A percentile compares a stretch with the other conserved stretches of the same genome.
These are phyloP conservation scores for Potentilla sterilis DNA, from an alignment of 306 rosid genomes.

Conservation along the genomic window DNA sequence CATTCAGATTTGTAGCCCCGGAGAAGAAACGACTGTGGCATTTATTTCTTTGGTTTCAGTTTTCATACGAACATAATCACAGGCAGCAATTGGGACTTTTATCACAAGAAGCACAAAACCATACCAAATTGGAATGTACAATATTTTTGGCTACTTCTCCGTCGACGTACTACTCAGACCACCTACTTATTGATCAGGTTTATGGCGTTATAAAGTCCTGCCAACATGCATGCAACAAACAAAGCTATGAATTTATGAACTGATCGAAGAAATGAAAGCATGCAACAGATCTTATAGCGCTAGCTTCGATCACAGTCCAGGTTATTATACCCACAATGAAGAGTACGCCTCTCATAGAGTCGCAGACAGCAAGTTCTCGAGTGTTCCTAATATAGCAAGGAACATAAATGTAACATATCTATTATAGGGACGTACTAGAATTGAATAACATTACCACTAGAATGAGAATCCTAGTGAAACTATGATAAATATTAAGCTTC, in stretches of 20 bases:
- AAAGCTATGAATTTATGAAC: neutral
- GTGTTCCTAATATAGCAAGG: too few relatives aligned
- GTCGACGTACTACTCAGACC: neutral
- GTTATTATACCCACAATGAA: too few relatives aligned
- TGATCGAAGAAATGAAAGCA: too few relatives aligned
- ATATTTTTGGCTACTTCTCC: neutral
- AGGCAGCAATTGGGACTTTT: neutral
- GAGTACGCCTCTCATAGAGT: too few relatives aligned
- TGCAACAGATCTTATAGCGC: too few relatives aligned
- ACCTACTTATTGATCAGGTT: neutral
- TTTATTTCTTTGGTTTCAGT: neutral
- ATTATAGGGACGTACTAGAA: too few relatives aligned
- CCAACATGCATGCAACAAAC: neutral
- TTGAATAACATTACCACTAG: too few relatives aligned
- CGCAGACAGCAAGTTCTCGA: too few relatives aligned
- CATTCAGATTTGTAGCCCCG: neutral
- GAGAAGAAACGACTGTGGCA: neutral
- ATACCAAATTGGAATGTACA: neutral
- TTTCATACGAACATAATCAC: neutral
- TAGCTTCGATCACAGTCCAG: too few relatives aligned
- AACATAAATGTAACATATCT: too few relatives aligned
- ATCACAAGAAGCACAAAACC: neutral
- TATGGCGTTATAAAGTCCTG: neutral
- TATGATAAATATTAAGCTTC: too few relatives aligned
- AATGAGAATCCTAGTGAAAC: too few relatives aligned